Percentiles rank a stretch among this genome's conserved stretches.
Conservation (phyloP, 1,284 basidiomycete genomes). For the Cronartium quercuum region DNA sequence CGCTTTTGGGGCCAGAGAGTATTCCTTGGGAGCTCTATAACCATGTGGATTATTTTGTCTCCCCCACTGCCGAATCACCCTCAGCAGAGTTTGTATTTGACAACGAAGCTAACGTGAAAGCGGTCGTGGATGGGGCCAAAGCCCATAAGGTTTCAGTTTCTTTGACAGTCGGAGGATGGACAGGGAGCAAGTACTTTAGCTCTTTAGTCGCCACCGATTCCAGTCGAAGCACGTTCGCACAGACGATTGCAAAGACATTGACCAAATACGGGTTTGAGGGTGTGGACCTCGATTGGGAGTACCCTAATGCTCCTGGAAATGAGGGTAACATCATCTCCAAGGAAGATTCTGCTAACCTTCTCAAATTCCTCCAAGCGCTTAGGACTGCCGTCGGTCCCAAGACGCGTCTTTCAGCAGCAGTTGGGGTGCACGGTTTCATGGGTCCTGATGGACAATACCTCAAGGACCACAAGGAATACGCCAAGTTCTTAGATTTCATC, state of each 20-base stretch:
- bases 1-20: conserved; percentile 14
- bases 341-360: conserved; percentile 27
- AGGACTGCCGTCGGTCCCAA: conserved; percentile 10
- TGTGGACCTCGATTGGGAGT: conserved; percentile 30
- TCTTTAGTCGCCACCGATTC: conserved; percentile 15
- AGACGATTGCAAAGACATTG: background rate
- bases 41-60: conserved; percentile 34
- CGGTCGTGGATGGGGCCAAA: conserved; percentile 17
- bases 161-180: conserved; percentile 25
- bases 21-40: conserved; percentile 30
- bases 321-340: conserved; percentile 16
- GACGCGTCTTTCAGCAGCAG: conserved; percentile 16
- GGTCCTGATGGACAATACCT: conserved; percentile 18
- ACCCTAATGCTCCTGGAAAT: conserved; percentile 18
- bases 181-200: conserved; percentile 27
- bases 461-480: conserved; percentile 22
- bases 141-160: conserved; percentile 30
- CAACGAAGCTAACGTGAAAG: conserved; percentile 25
- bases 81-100: conserved; percentile 13
- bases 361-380: conserved; percentile 18
- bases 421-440: conserved; percentile 23
- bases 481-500: conserved; percentile 26
- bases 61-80: background rate
- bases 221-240: conserved; percentile 8
- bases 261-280: conserved; percentile 16